Conservation (phyloP, 2,329 filamentous ascomycete genomes). For the Colletotrichum tabaci region DNA sequence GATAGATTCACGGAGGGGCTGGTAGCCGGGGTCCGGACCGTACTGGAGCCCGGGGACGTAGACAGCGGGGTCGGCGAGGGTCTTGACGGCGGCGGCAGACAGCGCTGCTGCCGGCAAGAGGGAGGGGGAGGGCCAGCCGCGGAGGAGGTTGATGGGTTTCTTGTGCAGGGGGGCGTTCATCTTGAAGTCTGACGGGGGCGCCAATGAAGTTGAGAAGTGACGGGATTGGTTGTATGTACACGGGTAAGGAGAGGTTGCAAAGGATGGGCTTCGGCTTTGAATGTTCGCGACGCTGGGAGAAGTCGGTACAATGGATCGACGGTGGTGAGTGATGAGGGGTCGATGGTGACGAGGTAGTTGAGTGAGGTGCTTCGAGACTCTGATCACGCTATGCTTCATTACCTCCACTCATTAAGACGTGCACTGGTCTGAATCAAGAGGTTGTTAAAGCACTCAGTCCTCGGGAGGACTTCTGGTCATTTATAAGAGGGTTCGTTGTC, state of each 20-base stretch:
- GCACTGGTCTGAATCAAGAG: not conserved
- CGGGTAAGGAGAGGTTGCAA: too few species aligned
- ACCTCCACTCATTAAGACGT: not conserved
- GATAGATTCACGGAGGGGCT: slow-evolving; percentile 77
- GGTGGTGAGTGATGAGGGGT: slow-evolving; percentile 19
- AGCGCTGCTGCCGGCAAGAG: slow-evolving; percentile 78
- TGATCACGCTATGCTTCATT: slow-evolving; percentile 30
- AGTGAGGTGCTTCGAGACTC: not conserved
- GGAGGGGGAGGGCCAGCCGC: slow-evolving; percentile 75
- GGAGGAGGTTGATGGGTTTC: slow-evolving; percentile 73
- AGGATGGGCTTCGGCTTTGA: not conserved
- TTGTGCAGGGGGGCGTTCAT: slow-evolving; percentile 45
- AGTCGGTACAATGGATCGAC: slow-evolving; percentile 2
- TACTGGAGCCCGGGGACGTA: slow-evolving; percentile 80
- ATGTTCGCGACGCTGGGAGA: not conserved
- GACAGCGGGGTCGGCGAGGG: slow-evolving; percentile 72
- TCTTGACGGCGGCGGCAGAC: slow-evolving; percentile 70
- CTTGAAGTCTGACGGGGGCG: not conserved
- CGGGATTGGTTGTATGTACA: not conserved
- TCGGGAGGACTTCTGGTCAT: not conserved
- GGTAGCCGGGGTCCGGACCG: slow-evolving; percentile 82
- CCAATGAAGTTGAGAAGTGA: not conserved
- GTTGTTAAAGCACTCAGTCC: not conserved
- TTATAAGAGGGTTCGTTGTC: slow-evolving; percentile 3
- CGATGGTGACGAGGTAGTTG: slow-evolving; percentile 18